Conservation (phyloP, 495 filamentous ascomycete species). For the Aspergillus heteromorphus region DNA sequence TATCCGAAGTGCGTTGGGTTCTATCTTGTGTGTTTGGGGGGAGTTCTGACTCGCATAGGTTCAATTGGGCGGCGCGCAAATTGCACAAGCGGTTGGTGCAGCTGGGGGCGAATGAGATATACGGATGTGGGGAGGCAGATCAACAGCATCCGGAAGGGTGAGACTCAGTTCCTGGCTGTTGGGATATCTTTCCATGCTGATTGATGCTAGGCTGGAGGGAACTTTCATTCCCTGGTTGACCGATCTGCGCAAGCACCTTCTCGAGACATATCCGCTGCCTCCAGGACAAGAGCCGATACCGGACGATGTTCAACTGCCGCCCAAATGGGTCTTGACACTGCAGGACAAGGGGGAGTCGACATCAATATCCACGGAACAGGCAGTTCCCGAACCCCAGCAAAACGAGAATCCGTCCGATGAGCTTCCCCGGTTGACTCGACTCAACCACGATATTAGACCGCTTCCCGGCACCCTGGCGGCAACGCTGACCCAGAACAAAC, state of each 20-base stretch:
- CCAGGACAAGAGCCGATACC: conserved; percentile 63
- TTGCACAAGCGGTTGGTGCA: conserved; percentile 80
- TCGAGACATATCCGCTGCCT: conserved; percentile 65
- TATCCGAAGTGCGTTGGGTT: conserved; percentile 66
- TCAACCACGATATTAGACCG: conserved; percentile 45
- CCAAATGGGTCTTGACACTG: conserved; percentile 67
- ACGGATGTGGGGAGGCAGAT: conserved; percentile 77
- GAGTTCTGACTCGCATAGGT: conserved; percentile 46
- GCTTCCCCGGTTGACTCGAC: conserved; percentile 26
- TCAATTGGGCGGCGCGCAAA: conserved; percentile 89
- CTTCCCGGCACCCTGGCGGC: conserved; percentile 45
- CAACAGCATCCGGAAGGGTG: conserved; percentile 91
- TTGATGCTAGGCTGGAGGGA: conserved; percentile 62
- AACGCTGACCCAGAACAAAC: conserved; percentile 51
- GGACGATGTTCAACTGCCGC: conserved; percentile 67
- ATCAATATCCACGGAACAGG: not conserved
- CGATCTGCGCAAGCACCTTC: conserved; percentile 56
- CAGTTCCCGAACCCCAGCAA: conserved; percentile 1
- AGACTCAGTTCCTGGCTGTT: conserved; percentile 22
- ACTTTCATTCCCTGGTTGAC: conserved; percentile 73
- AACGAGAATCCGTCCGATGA: conserved; percentile 6
- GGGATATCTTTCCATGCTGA: conserved; percentile 3
- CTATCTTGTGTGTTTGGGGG: not conserved
- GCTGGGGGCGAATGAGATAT: conserved; percentile 74
- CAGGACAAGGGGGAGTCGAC: conserved; percentile 10